Conservation (phyloP, 2,329 filamentous ascomycete species). For the Corynespora cassiicola region DNA sequence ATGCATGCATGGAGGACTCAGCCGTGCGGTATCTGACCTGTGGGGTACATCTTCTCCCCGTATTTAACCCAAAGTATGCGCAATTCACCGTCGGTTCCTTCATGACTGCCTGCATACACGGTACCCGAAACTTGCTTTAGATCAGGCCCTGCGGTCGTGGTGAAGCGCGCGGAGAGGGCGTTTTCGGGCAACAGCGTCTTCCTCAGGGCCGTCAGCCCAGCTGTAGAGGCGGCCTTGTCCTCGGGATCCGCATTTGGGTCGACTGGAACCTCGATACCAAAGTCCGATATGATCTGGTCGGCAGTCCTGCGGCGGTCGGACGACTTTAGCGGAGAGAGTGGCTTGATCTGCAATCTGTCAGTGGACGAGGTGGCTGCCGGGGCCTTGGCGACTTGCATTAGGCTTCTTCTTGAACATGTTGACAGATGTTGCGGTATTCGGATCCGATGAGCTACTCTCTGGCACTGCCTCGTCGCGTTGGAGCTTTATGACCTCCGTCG, state of each 20-base stretch:
- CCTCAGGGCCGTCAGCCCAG: conserved; percentile 59
- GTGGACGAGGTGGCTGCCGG: conserved; percentile 1
- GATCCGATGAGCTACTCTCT: not conserved
- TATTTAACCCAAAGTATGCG: conserved; percentile 70
- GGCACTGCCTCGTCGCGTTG: not conserved
- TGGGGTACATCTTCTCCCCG: conserved; percentile 62
- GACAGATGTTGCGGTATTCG: conserved; percentile 3
- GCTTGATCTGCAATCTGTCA: conserved; percentile 64
- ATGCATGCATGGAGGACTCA: too few relatives aligned
- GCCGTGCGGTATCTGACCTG: conserved; percentile 34
- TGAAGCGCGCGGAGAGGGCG: conserved; percentile 67
- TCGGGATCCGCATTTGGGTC: conserved; percentile 45
- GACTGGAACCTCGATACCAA: conserved; percentile 57
- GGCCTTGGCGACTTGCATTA: conserved; percentile 56
- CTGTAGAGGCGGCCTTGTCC: conserved; percentile 51
- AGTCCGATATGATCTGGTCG: conserved; percentile 70
- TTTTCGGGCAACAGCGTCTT: conserved; percentile 69
- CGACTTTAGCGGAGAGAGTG: conserved; percentile 69
- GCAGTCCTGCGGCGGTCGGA: conserved; percentile 72
- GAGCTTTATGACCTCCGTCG: too few relatives aligned
- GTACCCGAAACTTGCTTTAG: conserved; percentile 67
- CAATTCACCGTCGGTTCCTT: conserved; percentile 59
- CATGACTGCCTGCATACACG: conserved; percentile 67
- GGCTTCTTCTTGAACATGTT: conserved; percentile 71
- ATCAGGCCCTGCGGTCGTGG: conserved; percentile 68